Evolutionary conservation across 148 eudicot genomes (phyloP).

Genomic region (Silene uniflora): DNA sequence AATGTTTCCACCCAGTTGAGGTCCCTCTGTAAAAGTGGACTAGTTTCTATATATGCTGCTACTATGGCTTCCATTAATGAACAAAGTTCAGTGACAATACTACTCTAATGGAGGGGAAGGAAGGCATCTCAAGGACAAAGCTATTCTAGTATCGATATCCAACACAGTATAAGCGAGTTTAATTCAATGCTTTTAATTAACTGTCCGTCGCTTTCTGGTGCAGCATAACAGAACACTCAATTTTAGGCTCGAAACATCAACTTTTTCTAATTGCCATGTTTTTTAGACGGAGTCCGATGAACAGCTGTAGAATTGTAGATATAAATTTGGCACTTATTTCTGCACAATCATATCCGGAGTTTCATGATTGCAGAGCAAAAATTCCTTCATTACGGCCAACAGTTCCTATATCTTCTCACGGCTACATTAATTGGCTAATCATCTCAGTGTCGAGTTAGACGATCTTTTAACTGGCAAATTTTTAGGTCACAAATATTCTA

Average conservation of each 20-base stretch:
- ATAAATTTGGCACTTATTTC: background rate
- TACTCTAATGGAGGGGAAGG: background rate
- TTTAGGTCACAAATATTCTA: too few species aligned
- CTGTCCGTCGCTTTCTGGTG: background rate
- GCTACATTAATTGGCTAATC: background rate
- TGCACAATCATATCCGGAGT: background rate
- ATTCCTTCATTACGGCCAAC: background rate
- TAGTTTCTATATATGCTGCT: background rate
- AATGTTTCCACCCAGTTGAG: conserved; percentile 11
- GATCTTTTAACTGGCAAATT: background rate
- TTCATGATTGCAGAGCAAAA: background rate
- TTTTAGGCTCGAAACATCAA: background rate
- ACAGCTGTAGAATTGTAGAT: background rate
- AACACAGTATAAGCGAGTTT: background rate
- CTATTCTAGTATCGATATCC: background rate
- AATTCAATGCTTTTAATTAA: background rate
- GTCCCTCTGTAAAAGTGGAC: background rate
- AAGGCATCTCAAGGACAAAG: background rate
- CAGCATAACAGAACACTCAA: background rate
- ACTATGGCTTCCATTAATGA: conserved; percentile 1
- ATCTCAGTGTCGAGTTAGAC: background rate
- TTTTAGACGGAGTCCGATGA: background rate
- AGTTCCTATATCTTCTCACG: background rate
- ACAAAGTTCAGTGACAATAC: background rate
- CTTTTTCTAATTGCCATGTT: background rate